phyloP scores from a whole-genome alignment of 495 filamentous ascomycete species.

The Lepidopterella palustris region DNA sequence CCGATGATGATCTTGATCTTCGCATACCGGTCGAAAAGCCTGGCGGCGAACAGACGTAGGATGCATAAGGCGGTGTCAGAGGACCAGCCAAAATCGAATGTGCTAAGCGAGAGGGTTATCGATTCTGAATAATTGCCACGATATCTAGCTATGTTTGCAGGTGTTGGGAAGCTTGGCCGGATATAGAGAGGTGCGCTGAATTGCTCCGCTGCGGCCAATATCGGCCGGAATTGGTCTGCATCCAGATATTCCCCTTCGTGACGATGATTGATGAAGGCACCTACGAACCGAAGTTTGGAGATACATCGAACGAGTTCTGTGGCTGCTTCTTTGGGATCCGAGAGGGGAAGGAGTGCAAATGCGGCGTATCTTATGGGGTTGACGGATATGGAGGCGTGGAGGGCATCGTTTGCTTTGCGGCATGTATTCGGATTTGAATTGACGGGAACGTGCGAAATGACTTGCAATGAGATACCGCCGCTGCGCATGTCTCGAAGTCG shows the following conservation, averaged over 20 bases:
- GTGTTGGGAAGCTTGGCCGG: slow-evolving; percentile 45
- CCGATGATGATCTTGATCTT: slow-evolving; percentile 43
- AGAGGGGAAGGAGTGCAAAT: slow-evolving; percentile 50
- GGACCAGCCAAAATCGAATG: slow-evolving; percentile 43
- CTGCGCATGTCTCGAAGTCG: slow-evolving; percentile 49
- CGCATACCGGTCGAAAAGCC: slow-evolving; percentile 47
- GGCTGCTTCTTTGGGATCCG: slow-evolving; percentile 41
- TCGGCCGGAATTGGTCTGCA: slow-evolving; percentile 38
- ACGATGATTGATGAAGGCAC: slow-evolving; percentile 53
- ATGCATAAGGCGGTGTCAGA: slow-evolving; percentile 43
- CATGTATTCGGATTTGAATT: slow-evolving; percentile 30
- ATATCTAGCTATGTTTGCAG: not conserved
- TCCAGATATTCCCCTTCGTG: slow-evolving; percentile 46
- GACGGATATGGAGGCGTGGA: slow-evolving; percentile 42
- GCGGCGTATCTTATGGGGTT: slow-evolving; percentile 46
- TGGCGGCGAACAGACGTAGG: slow-evolving; percentile 39
- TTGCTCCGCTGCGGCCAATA: slow-evolving; percentile 45
- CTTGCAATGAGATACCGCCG: slow-evolving; percentile 47
- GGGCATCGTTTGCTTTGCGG: slow-evolving; percentile 46
- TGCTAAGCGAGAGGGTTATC: slow-evolving; percentile 38
- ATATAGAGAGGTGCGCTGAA: slow-evolving; percentile 55
- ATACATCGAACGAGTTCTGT: slow-evolving; percentile 46
- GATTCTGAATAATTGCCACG: slow-evolving; percentile 12
- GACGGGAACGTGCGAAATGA: slow-evolving; percentile 49
- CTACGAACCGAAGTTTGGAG: slow-evolving; percentile 45